phyloP scores from a whole-genome alignment of 2,329 filamentous ascomycete species.

The Fusarium sp. region DNA sequence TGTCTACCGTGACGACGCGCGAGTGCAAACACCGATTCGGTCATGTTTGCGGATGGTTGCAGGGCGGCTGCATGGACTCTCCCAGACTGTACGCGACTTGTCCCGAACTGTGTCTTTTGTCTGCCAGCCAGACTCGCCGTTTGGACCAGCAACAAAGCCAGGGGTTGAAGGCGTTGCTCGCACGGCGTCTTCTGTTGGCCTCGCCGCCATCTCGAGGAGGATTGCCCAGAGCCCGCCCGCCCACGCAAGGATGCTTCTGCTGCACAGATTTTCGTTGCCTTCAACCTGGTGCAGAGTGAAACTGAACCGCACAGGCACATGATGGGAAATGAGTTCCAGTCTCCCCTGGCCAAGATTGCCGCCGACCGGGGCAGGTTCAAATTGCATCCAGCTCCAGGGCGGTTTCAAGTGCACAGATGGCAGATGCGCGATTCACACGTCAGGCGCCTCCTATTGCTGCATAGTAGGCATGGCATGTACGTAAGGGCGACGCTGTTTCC shows the following conservation, averaged over 20 bases:
- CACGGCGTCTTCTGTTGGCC: background rate
- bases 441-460: background rate
- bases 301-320: constrained; percentile 9
- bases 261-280: background rate
- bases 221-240: background rate
- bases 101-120: background rate
- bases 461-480: background rate
- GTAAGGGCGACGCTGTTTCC: background rate
- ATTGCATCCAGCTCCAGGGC: constrained; percentile 3
- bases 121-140: background rate
- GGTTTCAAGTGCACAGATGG: constrained; percentile 12
- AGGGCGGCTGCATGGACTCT: background rate
- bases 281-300: constrained; percentile 1
- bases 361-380: background rate
- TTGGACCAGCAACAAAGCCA: background rate
- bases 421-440: background rate
- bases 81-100: background rate
- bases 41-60: background rate
- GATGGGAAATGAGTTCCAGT: constrained; percentile 6
- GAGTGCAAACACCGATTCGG: background rate
- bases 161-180: background rate
- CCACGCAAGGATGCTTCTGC: background rate
- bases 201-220: background rate
- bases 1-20: background rate
- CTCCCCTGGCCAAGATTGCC: background rate